Evolutionary conservation across 2,329 filamentous ascomycete genomes (phyloP), one percentile per base, ranked within the genome.

Genomic region (Fusarium buxicola): DNA sequence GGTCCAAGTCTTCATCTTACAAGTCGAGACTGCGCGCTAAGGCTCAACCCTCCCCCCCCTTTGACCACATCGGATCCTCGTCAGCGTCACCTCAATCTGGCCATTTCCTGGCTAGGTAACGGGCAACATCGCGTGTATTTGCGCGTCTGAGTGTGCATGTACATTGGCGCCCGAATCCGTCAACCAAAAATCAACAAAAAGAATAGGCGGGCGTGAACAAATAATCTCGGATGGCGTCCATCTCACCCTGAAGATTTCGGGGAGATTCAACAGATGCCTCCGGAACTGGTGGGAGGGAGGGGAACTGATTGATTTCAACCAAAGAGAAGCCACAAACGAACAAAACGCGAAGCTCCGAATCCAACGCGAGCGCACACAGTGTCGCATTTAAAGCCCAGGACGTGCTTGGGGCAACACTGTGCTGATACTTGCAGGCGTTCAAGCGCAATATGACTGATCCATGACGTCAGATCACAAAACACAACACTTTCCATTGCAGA

Each of bases 391-490:
- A 27, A 35, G 40, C 34, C 46, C 28, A 43, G 41, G 56, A 58
- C 45, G 53, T 36, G 39, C 38, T 32, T 50, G 35, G 38, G 31
- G 18, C 50, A 46, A 27, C 68, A 70, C 68, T 70, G 68, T 70
- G 68, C 40, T 48, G 51, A 58, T 57, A 68, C 61, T 60, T 49
- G 45, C 36, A 50, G 43, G 32, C 27, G 53, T 44, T 56, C 46
- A 48, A 55, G 59, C 59, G 65, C 59, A 69, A 66, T 62, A 70
- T 70, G 68, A 70, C 59, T 49, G 47, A 39, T 16, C 27, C 44
- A 70, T 70, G 68, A 70, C 68, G 68, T 70, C 68, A 70, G 32
- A 41, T 47, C 34, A 28, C 38, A 56, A 62, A 44, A 43, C 41
- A 24, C 30, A 24, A n/a, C 32, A n/a, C n/a, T n/a, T n/a, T 15